Conservation (phyloP, 139 green algal species). For the Closterium sp. region DNA sequence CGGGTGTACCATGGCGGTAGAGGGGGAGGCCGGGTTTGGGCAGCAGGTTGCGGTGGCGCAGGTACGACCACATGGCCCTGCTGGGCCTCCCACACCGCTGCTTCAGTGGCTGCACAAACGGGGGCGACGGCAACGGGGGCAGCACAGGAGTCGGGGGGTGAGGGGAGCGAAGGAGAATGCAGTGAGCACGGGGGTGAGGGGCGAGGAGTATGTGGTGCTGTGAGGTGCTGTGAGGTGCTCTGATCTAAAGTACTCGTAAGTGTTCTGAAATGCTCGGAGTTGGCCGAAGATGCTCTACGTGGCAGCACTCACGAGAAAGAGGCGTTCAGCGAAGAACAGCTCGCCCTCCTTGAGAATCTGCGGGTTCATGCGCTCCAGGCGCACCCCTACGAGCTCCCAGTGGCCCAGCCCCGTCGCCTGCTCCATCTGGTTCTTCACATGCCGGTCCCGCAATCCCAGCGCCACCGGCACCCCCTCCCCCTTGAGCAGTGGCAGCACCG, state of each 20-base stretch:
- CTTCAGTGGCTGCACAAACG: conserved; percentile 2
- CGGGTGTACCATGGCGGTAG: conserved; percentile 1
- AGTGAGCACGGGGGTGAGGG: too few relatives aligned
- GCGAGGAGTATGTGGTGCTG: too few relatives aligned
- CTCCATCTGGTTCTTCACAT: conserved; percentile 24
- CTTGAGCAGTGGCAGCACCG: conserved; percentile 8
- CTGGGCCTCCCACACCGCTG: conserved; percentile 16
- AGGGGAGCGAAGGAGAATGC: not conserved
- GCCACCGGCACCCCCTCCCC: conserved; percentile 5
- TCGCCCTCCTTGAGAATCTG: conserved; percentile 16
- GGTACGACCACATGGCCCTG: conserved; percentile 6
- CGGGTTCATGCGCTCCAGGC: conserved; percentile 14
- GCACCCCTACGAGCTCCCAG: conserved; percentile 19
- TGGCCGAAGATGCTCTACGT: too few relatives aligned
- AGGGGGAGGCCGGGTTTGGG: conserved; percentile 12
- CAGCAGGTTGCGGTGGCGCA: conserved; percentile 21
- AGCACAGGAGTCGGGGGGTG: too few relatives aligned
- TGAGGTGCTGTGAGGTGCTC: too few relatives aligned
- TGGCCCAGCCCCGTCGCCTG: conserved; percentile 15
- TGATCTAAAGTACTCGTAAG: too few relatives aligned
- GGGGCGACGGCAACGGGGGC: not conserved
- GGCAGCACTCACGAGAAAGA: conserved; percentile 24
- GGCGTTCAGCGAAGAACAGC: conserved; percentile 25
- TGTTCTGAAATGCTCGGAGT: too few relatives aligned
- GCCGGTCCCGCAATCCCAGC: conserved; percentile 7